A percentile compares a stretch with the other conserved stretches of the same genome.
Evolutionary conservation across 345 rosid genomes (phyloP).

Genomic region (Salix koriyanagi): DNA sequence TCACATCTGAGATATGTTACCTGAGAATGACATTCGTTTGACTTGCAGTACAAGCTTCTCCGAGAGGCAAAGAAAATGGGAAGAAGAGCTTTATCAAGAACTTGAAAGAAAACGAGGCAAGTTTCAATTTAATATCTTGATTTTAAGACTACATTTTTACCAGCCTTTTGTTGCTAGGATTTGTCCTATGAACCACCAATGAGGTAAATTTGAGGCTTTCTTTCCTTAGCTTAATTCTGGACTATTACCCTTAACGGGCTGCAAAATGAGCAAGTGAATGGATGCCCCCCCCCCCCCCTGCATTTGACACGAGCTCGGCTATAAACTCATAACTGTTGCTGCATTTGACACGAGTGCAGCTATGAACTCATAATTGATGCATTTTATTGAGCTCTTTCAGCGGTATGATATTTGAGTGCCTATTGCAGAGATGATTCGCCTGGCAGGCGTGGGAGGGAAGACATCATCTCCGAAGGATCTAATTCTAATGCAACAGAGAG

Average conservation of each 20-base stretch:
- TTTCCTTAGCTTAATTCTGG: not conserved
- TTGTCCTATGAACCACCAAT: not conserved
- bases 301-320: not conserved
- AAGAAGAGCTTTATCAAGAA: slow-evolving; percentile 29
- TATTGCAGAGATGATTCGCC: slow-evolving; percentile 25
- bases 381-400: not conserved
- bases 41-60: slow-evolving; percentile 20
- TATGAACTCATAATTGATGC: not conserved
- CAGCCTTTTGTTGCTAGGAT: not conserved
- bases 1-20: not conserved
- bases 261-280: not conserved
- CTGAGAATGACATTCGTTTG: slow-evolving; percentile 14
- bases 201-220: not conserved
- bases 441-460: slow-evolving; percentile 24
- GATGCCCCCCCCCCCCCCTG: not conserved
- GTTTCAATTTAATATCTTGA: slow-evolving; percentile 3
- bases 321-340: not conserved
- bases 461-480: slow-evolving; percentile 27
- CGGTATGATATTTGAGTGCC: not conserved
- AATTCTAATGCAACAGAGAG: slow-evolving; percentile 19
- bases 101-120: slow-evolving; percentile 31
- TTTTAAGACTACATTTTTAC: not conserved
- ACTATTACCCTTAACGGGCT: not conserved
- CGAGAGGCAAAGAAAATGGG: slow-evolving; percentile 32
- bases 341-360: too few relatives aligned